Percentiles rank a stretch among this genome's conserved stretches.
phyloP scores from a whole-genome alignment of 2,329 filamentous ascomycete species.

The Monosporascus sp. region DNA sequence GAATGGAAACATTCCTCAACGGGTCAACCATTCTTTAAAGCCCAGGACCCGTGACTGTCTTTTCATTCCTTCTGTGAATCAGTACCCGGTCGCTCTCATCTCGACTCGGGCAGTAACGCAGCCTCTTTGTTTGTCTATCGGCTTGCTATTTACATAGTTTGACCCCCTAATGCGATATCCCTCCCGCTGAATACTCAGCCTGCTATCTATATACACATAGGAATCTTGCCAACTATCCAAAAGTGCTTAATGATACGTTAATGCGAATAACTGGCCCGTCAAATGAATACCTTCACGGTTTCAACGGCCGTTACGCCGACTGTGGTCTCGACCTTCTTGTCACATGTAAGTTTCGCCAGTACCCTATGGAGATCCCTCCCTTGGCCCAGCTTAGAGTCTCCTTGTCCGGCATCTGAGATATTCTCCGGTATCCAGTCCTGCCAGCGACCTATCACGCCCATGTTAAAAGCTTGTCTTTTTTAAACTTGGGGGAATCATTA shows the following conservation, averaged over 20 bases:
- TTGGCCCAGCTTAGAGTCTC: neutral
- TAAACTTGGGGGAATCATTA: neutral
- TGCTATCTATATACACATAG: too few species aligned
- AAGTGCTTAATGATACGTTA: neutral
- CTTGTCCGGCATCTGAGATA: neutral
- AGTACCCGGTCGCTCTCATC: too few species aligned
- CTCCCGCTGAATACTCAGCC: neutral
- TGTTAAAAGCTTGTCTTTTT: constrained; percentile 3
- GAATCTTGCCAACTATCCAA: too few species aligned
- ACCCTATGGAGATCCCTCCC: neutral
- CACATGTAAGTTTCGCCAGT: constrained; percentile 59
- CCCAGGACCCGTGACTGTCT: neutral
- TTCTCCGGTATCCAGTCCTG: neutral
- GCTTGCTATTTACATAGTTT: neutral
- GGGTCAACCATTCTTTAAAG: too few species aligned
- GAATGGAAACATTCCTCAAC: too few species aligned
- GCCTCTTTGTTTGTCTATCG: neutral
- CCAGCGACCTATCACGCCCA: neutral
- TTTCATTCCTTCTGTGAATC: neutral
- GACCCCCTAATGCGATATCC: neutral
- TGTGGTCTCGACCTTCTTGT: constrained; percentile 78
- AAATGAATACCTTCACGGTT: constrained; percentile 66
- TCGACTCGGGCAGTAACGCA: neutral
- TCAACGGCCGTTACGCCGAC: constrained; percentile 81
- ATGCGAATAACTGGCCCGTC: neutral